Conservation (phyloP, 169 alveolate species). For the Cryptosporidium viatorum region DNA sequence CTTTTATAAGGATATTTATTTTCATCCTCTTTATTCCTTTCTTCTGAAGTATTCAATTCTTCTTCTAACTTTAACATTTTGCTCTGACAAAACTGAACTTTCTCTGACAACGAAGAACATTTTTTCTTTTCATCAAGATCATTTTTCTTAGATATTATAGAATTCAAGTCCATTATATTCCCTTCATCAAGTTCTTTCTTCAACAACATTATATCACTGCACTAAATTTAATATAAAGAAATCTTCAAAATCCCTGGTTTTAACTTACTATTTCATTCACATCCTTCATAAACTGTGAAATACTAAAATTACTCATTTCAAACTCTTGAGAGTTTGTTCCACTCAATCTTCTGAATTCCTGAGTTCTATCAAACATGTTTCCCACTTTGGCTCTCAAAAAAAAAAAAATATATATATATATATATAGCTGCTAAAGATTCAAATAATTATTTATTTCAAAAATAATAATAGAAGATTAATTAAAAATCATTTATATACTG, state of each 20-base stretch:
- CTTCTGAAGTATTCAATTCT: background rate
- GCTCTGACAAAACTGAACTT: constrained; percentile 51
- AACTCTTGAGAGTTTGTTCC: constrained; percentile 1
- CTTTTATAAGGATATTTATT: background rate
- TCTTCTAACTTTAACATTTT: constrained; percentile 33
- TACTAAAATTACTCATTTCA: background rate
- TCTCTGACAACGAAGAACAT: constrained; percentile 8
- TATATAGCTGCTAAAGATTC: background rate
- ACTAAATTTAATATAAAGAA: constrained; percentile 4
- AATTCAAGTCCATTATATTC: constrained; percentile 19
- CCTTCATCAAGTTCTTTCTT: constrained; percentile 39
- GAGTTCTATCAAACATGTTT: constrained; percentile 39
- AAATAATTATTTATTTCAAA: background rate
- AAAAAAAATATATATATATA: too few relatives aligned
- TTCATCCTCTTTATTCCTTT: background rate
- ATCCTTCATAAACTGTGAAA: constrained; percentile 42
- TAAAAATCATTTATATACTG: background rate
- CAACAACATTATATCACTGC: constrained; percentile 17
- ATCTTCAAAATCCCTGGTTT: background rate
- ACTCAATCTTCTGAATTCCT: constrained; percentile 1
- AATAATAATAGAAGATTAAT: background rate
- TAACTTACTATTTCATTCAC: constrained; percentile 51
- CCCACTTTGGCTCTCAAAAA: background rate
- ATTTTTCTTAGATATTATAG: background rate
- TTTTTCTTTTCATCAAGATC: background rate